Base-by-base conservation (phyloP, 441 rosid species). In the Capsella rubella region DNA sequence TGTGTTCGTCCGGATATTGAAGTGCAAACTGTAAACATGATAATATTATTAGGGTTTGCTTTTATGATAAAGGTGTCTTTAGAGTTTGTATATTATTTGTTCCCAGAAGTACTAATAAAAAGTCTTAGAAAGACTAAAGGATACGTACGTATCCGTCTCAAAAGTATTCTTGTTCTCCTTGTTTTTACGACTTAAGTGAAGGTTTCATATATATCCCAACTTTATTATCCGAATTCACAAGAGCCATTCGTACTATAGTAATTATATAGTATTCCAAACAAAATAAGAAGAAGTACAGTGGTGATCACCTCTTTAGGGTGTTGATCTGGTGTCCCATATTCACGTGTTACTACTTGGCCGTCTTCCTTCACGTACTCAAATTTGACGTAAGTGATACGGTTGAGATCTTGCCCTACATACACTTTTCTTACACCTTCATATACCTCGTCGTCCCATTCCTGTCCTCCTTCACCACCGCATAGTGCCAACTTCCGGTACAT, bases 361-460 rank as follows among this genome's bases (percentile, higher is more conserved):
- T 71, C 68, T 14, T 31, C 51, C 28, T 57, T 71, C 15, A 46
- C 76, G 50, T 77, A 77, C 35, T 77, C 76, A 21, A 77, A 77
- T 54, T 76, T 76, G 64, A 76, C 7, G 58, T 55, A 76, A 53
- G 66, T 69, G 58, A 76, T 62, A 47, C 79, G 75, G 4, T 25
- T 5, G 29, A 14, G 35, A 69, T 69, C 79, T 69, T 53, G 79
- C n/a, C 71, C 79, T 13, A 76, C 74, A 10, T 37, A 69, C 13
- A 69, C 70, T 69, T 76, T 69, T 37, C 29, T 63, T 35, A 76
- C 53, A 63, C 75, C 75, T 6, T 63, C 53, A 35, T 34, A 76
- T 13, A 62, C 75, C 63, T 63, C 75, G 10, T 76, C 75, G 52
- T 76, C 79, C 79, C 79, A 76, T 34, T 37, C 71, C 8, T 4